A percentile compares a stretch with the other conserved stretches of the same genome.
Evolutionary conservation across 2,329 filamentous ascomycete species (phyloP).

Genomic region (Bretziella fagacearum): DNA sequence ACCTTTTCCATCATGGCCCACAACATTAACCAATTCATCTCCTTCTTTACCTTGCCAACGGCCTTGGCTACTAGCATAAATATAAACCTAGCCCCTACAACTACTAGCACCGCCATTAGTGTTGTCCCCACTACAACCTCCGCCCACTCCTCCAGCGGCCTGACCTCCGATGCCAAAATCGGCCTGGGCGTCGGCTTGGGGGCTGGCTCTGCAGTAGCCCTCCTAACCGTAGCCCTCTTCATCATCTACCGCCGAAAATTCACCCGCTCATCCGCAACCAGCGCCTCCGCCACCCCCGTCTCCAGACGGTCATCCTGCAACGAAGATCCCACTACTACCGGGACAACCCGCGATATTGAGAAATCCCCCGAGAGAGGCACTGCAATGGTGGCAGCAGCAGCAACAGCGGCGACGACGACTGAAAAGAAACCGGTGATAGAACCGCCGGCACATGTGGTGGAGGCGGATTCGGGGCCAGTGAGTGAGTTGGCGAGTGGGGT

Average conservation of each 20-base stretch:
- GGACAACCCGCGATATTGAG: background rate
- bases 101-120: background rate
- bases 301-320: background rate
- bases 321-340: background rate
- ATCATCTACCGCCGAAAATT: background rate
- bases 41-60: background rate
- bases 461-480: background rate
- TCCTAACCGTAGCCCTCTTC: background rate
- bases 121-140: background rate
- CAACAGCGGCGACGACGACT: background rate
- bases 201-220: background rate
- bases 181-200: conserved; percentile 1
- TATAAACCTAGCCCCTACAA: background rate
- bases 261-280: background rate
- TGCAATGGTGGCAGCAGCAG: background rate
- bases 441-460: background rate
- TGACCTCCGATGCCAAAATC: conserved; percentile 7
- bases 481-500: background rate
- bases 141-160: background rate
- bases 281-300: background rate
- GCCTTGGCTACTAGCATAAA: background rate
- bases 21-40: conserved; percentile 3
- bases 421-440: background rate
- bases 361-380: background rate
- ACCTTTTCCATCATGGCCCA: background rate